Evolutionary conservation across 163 green algal species (phyloP), one percentile per base, ranked within the genome.

Genomic region (Trebouxiophyceae sp.): DNA sequence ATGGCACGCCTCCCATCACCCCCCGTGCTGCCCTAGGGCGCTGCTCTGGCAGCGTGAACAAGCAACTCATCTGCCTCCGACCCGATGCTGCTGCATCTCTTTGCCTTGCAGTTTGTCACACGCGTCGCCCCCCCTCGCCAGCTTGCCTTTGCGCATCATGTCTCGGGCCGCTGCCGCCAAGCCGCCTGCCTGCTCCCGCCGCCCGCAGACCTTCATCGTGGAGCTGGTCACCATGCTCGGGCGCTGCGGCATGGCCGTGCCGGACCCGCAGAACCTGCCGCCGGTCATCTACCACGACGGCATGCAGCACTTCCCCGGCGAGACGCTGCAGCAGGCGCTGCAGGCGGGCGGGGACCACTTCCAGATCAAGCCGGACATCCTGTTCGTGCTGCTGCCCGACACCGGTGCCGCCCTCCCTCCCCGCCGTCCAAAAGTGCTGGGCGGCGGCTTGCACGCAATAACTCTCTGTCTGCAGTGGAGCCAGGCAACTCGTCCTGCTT

Each of bases 311-410:
- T 63, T 44, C 56, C 39, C 56, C 5, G 65, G 65, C 4, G 56
- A 71, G 6, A 71, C 56, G 4, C 6, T 71, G 39, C 8, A 34
- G 28, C 16, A 27, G 2, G 65, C 65, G 4, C 22, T 66, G 8
- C 16, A 69, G 0, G 24, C 20, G 55, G 63, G 45, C n/a, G 6
- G 50, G 24, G 24, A 56, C 3, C 19, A 31, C 61, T 75, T 70
- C 33, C 7, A 26, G 12, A n/a, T 6, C 0, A 33, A 58, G 24
- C 56, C 62, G 0, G 2, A 56, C 16, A 60, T 73, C 50, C 68
- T 67, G 44, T 69, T 72, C 31, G 63, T 77, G 39, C 16, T 61
- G 28, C 66, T 74, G 46, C 62, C 61, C 12, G 39, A 50, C 39
- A 50, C 39, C 19, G 39, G 39, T 50, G 39, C 19, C 12, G 12